Base-by-base conservation (phyloP, 108 stramenopile genomes). In the Heterococcus sp. region DNA sequence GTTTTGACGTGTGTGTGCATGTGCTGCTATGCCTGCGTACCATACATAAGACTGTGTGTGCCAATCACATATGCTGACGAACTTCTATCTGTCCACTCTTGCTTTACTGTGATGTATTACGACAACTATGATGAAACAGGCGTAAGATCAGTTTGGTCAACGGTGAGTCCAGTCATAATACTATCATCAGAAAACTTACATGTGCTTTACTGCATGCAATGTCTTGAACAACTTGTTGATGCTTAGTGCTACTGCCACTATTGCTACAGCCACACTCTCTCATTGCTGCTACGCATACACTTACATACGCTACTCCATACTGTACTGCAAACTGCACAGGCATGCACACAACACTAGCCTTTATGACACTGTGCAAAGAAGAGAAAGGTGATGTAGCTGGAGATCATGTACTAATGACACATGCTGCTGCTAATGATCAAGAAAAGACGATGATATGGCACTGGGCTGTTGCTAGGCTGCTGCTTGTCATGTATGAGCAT, bases 281-380 rank as follows among this genome's bases (percentile, higher is more conserved):
- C 46, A 8, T 8, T 58, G 14, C 46, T 58, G 14, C 46, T 58
- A 8, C 8, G 21, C 46, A 58, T 21, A 21, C n/a, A 58, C 46
- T 21, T 58, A 8, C 46, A 8, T 21, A 8, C 46, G 14, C 46
- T 21, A 8, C 46, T 21, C 2, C 68, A 14, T 26, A 11, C 28
- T 33, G 28, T 26, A 33, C 68, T 2, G 27, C 28, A 28, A 2
- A 27, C 27, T 65, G 27, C 28, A 28, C 64, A 27, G 64, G 68
- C 1, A 76, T 76, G 75, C 80, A 82, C 72, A 82, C 80, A 27
- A 82, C 80, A 34, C 66, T 82, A 38, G 81, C 81, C 32, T 82
- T 82, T 68, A 36, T 82, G 35, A 74, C 81, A 30, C 73, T 82
- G 2, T 82, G 81, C 73, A 66, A 71, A 74, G 33, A 27, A 3